A percentile compares a stretch with the other conserved stretches of the same genome.
Evolutionary conservation across 164 flowering plant genomes (phyloP).

Genomic region (Macadamia tetraphylla): DNA sequence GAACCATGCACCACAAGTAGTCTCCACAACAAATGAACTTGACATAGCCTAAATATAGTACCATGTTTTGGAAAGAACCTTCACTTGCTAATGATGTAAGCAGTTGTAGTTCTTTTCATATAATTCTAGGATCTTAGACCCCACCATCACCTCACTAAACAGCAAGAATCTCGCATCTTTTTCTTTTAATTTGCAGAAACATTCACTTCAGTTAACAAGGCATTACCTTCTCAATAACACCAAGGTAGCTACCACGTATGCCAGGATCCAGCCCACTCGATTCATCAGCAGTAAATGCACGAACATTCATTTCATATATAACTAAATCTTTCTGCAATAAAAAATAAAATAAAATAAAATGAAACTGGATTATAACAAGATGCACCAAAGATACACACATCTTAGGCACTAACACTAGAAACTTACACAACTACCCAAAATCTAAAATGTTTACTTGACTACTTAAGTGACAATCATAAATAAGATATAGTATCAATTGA

Average conservation of each 20-base stretch:
- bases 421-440: not conserved
- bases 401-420: too few relatives aligned
- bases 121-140: too few relatives aligned
- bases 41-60: too few relatives aligned
- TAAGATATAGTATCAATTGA: not conserved
- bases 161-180: not conserved
- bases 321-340: conserved; percentile 85
- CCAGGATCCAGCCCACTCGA: conserved; percentile 71
- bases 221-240: conserved; percentile 84
- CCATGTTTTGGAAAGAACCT: too few relatives aligned
- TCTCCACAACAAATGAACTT: too few relatives aligned
- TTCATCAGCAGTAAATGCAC: conserved; percentile 85
- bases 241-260: conserved; percentile 85
- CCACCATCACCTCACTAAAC: too few relatives aligned
- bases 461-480: not conserved
- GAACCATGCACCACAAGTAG: too few relatives aligned
- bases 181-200: not conserved
- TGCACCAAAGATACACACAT: not conserved
- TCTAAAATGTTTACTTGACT: not conserved
- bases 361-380: not conserved
- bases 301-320: conserved; percentile 96
- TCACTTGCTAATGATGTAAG: too few relatives aligned
- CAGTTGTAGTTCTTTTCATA: not conserved
- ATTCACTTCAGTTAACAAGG: conserved; percentile 7
- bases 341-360: not conserved